These are phyloP conservation scores for Cutaneotrichosporon cyanovorans DNA, from an alignment of 1,284 basidiomycete genomes.

Conservation along the genomic window DNA sequence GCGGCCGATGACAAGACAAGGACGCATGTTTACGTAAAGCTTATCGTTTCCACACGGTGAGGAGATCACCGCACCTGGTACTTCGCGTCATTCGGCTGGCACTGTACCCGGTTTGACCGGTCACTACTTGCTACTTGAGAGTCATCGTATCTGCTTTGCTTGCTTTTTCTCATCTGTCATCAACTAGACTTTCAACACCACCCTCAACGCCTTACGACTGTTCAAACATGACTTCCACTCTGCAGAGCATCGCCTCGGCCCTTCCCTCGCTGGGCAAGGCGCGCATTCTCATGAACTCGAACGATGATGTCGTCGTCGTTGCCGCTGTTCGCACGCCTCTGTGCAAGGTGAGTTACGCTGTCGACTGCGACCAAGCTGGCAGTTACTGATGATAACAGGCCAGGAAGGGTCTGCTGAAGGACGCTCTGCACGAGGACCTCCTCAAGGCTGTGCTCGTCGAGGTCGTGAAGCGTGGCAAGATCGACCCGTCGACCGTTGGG, in stretches of 20 bases:
- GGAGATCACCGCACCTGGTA: no score
- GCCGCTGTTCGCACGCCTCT: conserved; percentile 80
- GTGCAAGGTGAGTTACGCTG: conserved; percentile 64
- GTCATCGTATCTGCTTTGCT: not conserved
- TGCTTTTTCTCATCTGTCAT: not conserved
- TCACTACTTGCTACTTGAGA: not conserved
- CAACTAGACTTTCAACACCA: not conserved
- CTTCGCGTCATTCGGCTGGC: no score
- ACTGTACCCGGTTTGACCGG: not conserved
- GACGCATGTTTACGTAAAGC: no score
- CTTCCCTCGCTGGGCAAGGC: conserved; percentile 49
- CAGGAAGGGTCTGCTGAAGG: conserved; percentile 90
- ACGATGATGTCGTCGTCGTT: conserved; percentile 85
- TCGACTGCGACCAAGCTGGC: no score
- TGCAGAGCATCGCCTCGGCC: conserved; percentile 38
- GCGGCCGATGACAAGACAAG: no score
- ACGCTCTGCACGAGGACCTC: conserved; percentile 82
- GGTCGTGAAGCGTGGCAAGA: conserved; percentile 48
- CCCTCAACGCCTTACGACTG: not conserved
- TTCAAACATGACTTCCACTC: conserved; percentile 36
- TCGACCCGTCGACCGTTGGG: conserved; percentile 43
- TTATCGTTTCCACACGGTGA: no score
- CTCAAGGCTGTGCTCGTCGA: conserved; percentile 74
- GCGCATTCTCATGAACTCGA: conserved; percentile 54
- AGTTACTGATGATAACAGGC: conserved; percentile 21